Conservation (phyloP, 176 grass and related monocot species). For the Aegilops sharonensis region DNA sequence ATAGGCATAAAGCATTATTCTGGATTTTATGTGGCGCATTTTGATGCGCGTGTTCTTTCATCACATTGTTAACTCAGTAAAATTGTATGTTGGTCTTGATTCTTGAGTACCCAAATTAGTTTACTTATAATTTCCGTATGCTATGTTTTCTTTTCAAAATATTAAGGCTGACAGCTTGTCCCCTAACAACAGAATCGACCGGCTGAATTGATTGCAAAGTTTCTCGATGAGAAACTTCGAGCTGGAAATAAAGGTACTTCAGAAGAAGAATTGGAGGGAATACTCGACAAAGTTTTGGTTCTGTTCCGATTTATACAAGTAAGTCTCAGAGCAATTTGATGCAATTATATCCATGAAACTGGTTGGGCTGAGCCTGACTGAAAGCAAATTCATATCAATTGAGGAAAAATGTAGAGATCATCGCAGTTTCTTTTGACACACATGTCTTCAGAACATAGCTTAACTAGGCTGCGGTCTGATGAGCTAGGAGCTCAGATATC, state of each 20-base stretch:
- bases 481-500: background rate
- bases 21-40: background rate
- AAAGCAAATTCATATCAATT: background rate
- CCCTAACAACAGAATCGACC: constrained; percentile 82
- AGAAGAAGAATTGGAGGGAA: constrained; percentile 99
- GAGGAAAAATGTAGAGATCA: background rate
- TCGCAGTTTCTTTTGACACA: background rate
- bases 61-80: background rate
- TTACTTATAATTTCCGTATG: background rate
- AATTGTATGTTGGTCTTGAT: constrained; percentile 6
- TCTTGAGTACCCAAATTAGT: background rate
- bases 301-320: constrained; percentile 99
- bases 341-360: background rate
- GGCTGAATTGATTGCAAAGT: constrained; percentile 98
- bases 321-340: constrained; percentile 41
- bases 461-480: background rate
- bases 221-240: constrained; percentile 98
- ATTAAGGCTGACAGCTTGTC: background rate
- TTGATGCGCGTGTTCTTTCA: background rate
- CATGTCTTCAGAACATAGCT: background rate
- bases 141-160: background rate
- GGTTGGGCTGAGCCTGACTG: background rate
- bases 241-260: constrained; percentile 99
- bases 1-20: background rate
- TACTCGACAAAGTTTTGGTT: constrained; percentile 96